phyloP scores from a whole-genome alignment of 805 yeast genomes.

The Lachancea dasiensis region DNA sequence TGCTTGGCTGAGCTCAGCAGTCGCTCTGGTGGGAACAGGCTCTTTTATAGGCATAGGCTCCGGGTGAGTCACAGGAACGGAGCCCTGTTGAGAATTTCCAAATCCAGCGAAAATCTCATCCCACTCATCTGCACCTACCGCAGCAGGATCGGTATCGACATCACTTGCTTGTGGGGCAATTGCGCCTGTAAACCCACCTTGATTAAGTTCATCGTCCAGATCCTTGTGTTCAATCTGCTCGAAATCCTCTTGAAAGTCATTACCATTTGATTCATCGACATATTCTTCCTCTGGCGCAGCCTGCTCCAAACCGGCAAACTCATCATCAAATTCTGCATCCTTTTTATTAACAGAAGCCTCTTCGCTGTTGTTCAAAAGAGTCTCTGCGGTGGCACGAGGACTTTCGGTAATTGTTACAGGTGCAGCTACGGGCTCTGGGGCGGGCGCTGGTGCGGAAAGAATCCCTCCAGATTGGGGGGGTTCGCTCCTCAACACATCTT shows the following conservation, averaged over 20 bases:
- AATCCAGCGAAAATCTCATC: conserved; percentile 89
- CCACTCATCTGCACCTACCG: conserved; percentile 70
- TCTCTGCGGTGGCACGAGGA: too few relatives aligned
- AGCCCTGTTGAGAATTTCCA: conserved; percentile 37
- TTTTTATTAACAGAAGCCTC: not conserved
- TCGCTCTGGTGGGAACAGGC: conserved; percentile 12
- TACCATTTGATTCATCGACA: conserved; percentile 28
- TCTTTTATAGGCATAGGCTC: conserved; percentile 13
- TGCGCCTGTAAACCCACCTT: conserved; percentile 21
- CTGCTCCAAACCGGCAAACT: conserved; percentile 40
- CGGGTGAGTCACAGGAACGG: conserved; percentile 7
- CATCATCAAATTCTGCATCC: conserved; percentile 30
- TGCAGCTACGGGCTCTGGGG: not conserved
- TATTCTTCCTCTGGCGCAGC: conserved; percentile 37
- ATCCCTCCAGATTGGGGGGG: not conserved
- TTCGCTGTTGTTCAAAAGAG: not conserved
- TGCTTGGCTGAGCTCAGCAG: not conserved
- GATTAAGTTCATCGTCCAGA: conserved; percentile 23
- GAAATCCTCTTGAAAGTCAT: conserved; percentile 23
- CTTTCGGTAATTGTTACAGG: not conserved
- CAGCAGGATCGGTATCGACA: conserved; percentile 8
- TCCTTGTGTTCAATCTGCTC: conserved; percentile 25
- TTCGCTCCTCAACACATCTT: conserved; percentile 14
- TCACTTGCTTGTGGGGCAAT: conserved; percentile 6
- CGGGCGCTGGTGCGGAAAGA: not conserved